A percentile compares a stretch with the other conserved stretches of the same genome.
phyloP scores from a whole-genome alignment of 2,329 filamentous ascomycete genomes.

The Microascus cirrosus region DNA sequence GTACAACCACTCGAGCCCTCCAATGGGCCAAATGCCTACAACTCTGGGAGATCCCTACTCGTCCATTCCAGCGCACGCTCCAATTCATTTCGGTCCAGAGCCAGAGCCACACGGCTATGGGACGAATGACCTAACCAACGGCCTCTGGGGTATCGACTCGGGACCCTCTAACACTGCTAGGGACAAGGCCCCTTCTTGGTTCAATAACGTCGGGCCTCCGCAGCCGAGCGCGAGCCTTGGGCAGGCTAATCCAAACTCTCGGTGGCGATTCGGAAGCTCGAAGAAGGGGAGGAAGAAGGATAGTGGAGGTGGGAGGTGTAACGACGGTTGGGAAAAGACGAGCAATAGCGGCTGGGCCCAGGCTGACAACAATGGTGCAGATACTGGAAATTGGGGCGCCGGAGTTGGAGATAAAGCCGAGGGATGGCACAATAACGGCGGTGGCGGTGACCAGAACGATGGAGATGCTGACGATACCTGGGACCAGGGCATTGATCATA shows the following conservation, averaged over 20 bases:
- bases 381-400: not conserved
- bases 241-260: not conserved
- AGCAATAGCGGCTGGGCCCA: not conserved
- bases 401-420: not conserved
- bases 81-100: not conserved
- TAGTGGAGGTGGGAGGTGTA: not conserved
- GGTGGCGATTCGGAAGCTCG: not conserved
- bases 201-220: slow-evolving; percentile 19
- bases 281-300: not conserved
- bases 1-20: not conserved
- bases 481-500: not conserved
- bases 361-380: not conserved
- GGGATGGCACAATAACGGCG: no score
- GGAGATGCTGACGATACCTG: not conserved
- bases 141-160: slow-evolving; percentile 2
- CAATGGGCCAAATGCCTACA: not conserved
- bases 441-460: no score
- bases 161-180: slow-evolving; percentile 9
- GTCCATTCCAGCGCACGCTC: not conserved
- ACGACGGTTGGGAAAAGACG: slow-evolving; percentile 2
- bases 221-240: slow-evolving; percentile 8
- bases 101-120: not conserved
- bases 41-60: not conserved
- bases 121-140: not conserved
- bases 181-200: slow-evolving; percentile 12